phyloP scores from a whole-genome alignment of 768 basidiomycete species.

The Boletus rubescentipes region DNA sequence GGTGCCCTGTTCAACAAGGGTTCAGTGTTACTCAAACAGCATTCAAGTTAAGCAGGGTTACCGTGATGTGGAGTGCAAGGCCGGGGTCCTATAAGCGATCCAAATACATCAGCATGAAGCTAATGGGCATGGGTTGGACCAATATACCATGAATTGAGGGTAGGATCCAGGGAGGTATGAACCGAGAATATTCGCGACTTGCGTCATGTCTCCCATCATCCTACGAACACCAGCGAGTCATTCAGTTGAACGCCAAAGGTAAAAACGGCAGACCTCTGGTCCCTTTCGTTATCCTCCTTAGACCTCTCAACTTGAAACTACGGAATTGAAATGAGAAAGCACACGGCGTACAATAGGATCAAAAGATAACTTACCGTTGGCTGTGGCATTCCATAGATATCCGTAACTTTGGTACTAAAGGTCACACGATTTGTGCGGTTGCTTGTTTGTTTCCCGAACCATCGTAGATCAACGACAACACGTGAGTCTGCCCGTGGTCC shows the following conservation, averaged over 20 bases:
- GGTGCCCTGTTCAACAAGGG: not conserved
- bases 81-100: constrained; percentile 1
- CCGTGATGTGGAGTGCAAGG: constrained; percentile 1
- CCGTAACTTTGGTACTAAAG: not conserved
- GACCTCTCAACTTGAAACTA: constrained; percentile 22
- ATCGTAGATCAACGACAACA: not conserved
- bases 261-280: not conserved
- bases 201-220: constrained; percentile 24
- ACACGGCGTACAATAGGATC: not conserved
- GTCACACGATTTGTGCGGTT: not conserved
- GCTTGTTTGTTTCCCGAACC: not conserved
- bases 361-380: constrained; percentile 38
- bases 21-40: not conserved
- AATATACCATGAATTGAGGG: constrained; percentile 3
- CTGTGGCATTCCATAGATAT: not conserved
- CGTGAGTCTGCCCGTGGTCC: not conserved
- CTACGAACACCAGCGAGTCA: not conserved
- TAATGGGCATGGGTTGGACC: not conserved
- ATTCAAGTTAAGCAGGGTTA: not conserved
- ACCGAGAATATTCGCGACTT: constrained; percentile 31
- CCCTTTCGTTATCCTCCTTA: constrained; percentile 2
- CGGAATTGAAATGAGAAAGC: not conserved
- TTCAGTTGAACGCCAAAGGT: not conserved
- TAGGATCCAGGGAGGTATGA: constrained; percentile 31
- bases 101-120: not conserved